These are phyloP conservation scores for Globisporangium emineosum DNA, from an alignment of 352 stramenopile genomes.

Conservation along the genomic window DNA sequence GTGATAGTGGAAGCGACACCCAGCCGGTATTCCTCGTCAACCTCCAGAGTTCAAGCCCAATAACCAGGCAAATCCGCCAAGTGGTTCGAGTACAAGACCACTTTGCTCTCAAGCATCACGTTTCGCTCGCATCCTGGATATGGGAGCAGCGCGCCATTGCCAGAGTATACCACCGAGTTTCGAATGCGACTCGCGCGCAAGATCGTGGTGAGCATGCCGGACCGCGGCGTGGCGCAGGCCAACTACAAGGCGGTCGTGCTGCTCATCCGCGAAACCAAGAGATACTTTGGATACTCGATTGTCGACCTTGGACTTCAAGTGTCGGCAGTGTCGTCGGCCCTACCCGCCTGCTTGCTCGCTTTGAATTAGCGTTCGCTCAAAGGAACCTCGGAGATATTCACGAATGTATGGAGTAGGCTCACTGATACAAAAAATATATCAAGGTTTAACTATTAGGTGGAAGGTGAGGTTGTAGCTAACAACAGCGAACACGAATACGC, in stretches of 20 bases:
- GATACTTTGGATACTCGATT: too few relatives aligned
- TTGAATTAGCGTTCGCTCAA: too few relatives aligned
- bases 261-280: slow-evolving; percentile 21
- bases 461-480: background rate
- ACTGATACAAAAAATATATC: too few relatives aligned
- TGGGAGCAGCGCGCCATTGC: slow-evolving; percentile 12
- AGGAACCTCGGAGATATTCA: too few relatives aligned
- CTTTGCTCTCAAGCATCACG: slow-evolving; percentile 19
- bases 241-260: slow-evolving; percentile 47
- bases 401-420: too few relatives aligned
- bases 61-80: slow-evolving; percentile 41
- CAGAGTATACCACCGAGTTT: slow-evolving; percentile 21
- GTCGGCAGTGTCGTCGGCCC: background rate
- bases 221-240: slow-evolving; percentile 28
- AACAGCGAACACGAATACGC: background rate
- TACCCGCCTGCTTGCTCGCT: background rate
- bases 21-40: too few relatives aligned
- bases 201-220: slow-evolving; percentile 36
- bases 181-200: background rate
- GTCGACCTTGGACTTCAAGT: too few relatives aligned
- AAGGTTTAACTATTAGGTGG: background rate
- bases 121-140: background rate
- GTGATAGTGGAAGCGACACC: slow-evolving; percentile 16
- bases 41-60: background rate
- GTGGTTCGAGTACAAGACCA: slow-evolving; percentile 32